phyloP scores from a whole-genome alignment of 768 basidiomycete genomes.

The Ramaria sp. region DNA sequence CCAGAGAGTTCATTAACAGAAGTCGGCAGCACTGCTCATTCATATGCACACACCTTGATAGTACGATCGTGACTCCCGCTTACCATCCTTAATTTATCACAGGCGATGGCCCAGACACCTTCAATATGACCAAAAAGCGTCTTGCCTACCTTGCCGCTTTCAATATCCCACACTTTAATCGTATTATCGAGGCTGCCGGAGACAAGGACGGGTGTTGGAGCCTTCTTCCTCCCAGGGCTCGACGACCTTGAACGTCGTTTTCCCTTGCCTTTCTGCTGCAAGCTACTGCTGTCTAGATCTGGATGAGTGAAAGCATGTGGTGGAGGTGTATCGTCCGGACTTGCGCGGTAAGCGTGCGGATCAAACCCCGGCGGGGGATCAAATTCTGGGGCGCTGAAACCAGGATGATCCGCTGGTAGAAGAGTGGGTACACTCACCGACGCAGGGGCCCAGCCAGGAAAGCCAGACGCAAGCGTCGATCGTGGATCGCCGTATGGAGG shows the following conservation, averaged over 20 bases:
- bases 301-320: not conserved
- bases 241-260: not conserved
- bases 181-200: slow-evolving; percentile 93
- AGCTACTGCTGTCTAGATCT: not conserved
- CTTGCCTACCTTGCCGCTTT: slow-evolving; percentile 60
- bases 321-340: slow-evolving; percentile 7
- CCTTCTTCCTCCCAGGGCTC: slow-evolving; percentile 10
- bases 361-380: slow-evolving; percentile 2
- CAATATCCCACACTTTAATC: slow-evolving; percentile 92
- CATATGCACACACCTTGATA: slow-evolving; percentile 63
- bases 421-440: slow-evolving; percentile 12
- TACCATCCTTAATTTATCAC: slow-evolving; percentile 83
- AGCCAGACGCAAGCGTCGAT: slow-evolving; percentile 10
- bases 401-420: slow-evolving; percentile 11
- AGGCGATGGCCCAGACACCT: slow-evolving; percentile 93
- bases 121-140: slow-evolving; percentile 98
- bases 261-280: not conserved
- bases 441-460: slow-evolving; percentile 13
- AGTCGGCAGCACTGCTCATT: slow-evolving; percentile 1
- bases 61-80: slow-evolving; percentile 93
- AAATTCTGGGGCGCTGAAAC: not conserved
- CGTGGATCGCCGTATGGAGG: slow-evolving; percentile 9
- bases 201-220: slow-evolving; percentile 59
- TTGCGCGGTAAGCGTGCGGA: not conserved
- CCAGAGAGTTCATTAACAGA: not conserved